Evolutionary conservation across 768 basidiomycete species (phyloP), one percentile per base, ranked within the genome.

Genomic region (Phaeotremella fagi): DNA sequence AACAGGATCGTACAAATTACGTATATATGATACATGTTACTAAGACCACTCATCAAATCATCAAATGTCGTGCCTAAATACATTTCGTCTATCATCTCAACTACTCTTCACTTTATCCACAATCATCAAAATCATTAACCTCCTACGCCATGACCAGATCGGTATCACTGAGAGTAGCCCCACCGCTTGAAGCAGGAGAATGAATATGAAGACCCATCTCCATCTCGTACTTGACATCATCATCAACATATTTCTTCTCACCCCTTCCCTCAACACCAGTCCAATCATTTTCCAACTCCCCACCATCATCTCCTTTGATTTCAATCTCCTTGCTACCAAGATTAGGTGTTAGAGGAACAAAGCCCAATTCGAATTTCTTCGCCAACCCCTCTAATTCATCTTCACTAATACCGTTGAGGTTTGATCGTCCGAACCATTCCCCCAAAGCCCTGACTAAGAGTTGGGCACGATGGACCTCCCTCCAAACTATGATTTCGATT

Each of bases 401-500:
- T 35, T 66, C 52, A 7, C 28, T 26, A 46, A 63, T 54, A n/a
- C 45, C 52, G 16, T 24, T 23, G n/a, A n/a, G 26, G 3, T 29
- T 28, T 15, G 43, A 22, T 20, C 22, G 4, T 16, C 44, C 54
- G 43, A 64, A 60, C 62, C 63, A 60, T 42, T 46, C 31, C 0
- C 68, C 68, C 20, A 70, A 45, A 3, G 26, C 60, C 12, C 62
- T 47, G 1, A 51, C 41, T 45, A 66, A 66, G 35, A 50, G 45
- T 36, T 60, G 58, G 1, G 54, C 68, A 27, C 57, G 50, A 48
- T 55, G 55, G 18, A 70, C 45, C 49, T 70, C 68, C 18, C 47
- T 50, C 56, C 59, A 64, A 3, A 58, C 68, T 28, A 63, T 24
- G 15, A 62, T 57, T 44, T 70, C 65, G 0, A 61, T 63, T 31